phyloP scores from a whole-genome alignment of 495 filamentous ascomycete species.

The Wilcoxina mikolae region DNA sequence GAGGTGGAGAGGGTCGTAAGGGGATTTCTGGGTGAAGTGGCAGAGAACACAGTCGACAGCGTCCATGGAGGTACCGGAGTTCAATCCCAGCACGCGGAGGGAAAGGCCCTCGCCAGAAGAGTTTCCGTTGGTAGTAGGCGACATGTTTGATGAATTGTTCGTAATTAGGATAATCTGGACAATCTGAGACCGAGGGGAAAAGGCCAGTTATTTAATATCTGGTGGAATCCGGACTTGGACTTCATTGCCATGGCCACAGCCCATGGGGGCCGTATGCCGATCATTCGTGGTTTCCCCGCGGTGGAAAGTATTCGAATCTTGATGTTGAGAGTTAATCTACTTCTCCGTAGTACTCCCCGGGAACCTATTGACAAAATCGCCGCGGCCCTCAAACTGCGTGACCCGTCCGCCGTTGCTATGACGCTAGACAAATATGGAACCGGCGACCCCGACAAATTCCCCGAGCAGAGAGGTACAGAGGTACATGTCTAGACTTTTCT shows the following conservation, averaged over 20 bases:
- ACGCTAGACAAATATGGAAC: neutral
- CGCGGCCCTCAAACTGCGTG: too few species aligned
- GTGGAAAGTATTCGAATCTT: neutral
- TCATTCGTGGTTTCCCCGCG: neutral
- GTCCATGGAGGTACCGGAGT: constrained; percentile 38
- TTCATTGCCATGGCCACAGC: neutral
- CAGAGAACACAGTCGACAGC: constrained; percentile 41
- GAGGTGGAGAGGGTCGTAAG: constrained; percentile 38
- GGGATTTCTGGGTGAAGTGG: constrained; percentile 37
- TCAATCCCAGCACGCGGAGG: constrained; percentile 39
- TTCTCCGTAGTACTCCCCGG: neutral
- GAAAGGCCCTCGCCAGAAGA: constrained; percentile 24
- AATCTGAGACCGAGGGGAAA: neutral
- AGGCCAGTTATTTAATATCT: neutral
- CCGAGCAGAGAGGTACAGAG: neutral
- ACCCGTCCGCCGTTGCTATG: too few species aligned
- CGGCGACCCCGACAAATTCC: neutral
- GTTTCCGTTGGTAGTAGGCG: constrained; percentile 9
- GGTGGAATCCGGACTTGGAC: neutral
- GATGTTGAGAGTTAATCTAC: neutral
- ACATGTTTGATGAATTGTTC: neutral
- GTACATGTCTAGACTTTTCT: neutral
- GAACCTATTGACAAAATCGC: too few species aligned
- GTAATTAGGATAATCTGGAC: too few species aligned
- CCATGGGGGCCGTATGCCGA: neutral